phyloP scores from a whole-genome alignment of 2,329 filamentous ascomycete genomes.

The Arthrobotrys conoides region DNA sequence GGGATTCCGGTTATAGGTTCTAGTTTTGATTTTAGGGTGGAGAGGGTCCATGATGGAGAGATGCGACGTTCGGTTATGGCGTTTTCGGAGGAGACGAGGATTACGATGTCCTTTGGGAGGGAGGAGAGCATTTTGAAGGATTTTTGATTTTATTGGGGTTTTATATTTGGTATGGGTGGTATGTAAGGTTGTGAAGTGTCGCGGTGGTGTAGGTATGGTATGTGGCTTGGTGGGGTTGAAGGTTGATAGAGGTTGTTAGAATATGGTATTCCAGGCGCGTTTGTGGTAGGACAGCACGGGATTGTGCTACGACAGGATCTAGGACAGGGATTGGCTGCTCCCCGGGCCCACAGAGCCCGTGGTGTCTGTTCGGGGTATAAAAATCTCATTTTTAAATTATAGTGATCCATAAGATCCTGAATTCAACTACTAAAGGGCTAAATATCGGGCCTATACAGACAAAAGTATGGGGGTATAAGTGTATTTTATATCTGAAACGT shows the following conservation, averaged over 20 bases:
- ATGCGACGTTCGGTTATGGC: constrained; percentile 89
- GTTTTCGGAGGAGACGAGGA: constrained; percentile 82
- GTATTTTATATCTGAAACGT: neutral
- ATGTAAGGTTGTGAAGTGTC: neutral
- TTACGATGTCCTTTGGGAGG: constrained; percentile 74
- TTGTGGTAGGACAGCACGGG: neutral
- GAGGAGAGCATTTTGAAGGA: constrained; percentile 19
- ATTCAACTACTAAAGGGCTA: neutral
- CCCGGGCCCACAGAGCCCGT: neutral
- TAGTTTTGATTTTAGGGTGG: constrained; percentile 85
- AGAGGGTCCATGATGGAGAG: constrained; percentile 90
- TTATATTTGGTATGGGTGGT: neutral
- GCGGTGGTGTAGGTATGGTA: neutral
- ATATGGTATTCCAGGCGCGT: constrained; percentile 3
- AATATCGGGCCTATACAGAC: neutral
- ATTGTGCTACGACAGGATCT: neutral
- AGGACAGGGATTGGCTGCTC: constrained; percentile 10
- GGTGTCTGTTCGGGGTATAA: constrained; percentile 20
- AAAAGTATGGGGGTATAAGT: neutral
- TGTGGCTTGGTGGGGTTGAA: constrained; percentile 8
- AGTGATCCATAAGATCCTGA: neutral
- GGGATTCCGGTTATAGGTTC: constrained; percentile 95
- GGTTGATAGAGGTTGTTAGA: neutral
- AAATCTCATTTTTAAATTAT: neutral
- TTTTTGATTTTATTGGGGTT: neutral